Evolutionary conservation across 805 yeast species (phyloP), one percentile per base, ranked within the genome.

Genomic region (Wickerhamiella kurtzmanii): DNA sequence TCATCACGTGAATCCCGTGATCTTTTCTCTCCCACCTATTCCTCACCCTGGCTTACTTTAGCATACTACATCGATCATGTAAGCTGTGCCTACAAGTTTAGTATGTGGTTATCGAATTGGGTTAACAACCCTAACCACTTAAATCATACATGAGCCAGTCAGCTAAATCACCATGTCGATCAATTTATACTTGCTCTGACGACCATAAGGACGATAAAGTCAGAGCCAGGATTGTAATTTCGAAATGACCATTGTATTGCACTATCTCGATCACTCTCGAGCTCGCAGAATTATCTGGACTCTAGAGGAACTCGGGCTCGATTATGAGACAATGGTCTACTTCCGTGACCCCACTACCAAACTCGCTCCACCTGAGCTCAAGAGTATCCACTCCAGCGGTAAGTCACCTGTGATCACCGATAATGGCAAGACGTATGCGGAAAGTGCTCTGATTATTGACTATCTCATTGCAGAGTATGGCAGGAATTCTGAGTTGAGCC

Each of bases 211-310:
- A n/a, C n/a, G n/a, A n/a, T n/a, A n/a, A n/a, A n/a, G n/a, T n/a
- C n/a, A n/a, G n/a, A n/a, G n/a, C n/a, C n/a, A n/a, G n/a, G n/a
- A n/a, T n/a, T n/a, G n/a, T n/a, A n/a, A n/a, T n/a, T n/a, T n/a
- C n/a, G n/a, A n/a, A 16, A 51, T 52, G 55, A 22, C 47, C 13
- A 32, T 52, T 17, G 48, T 45, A 15, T 41, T 52, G 13, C 54
- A 52, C 44, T 48, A 51, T 28, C 32, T 25, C 32, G 32, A 25
- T 11, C 32, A 25, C 32, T 79, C 85, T 2, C 68, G 88, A 56
- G 64, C 84, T 1, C 76, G 72, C 45, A 68, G 87, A 46, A 68
- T 79, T 8, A 56, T 75, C 25, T 81, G 85, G 82, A 62, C 77
- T 42, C 63, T 82, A n/a, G 84, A 79, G 50, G 73, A 77, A 44